Conservation (phyloP, 1,284 basidiomycete species). For the Rhodotorula sp. region DNA sequence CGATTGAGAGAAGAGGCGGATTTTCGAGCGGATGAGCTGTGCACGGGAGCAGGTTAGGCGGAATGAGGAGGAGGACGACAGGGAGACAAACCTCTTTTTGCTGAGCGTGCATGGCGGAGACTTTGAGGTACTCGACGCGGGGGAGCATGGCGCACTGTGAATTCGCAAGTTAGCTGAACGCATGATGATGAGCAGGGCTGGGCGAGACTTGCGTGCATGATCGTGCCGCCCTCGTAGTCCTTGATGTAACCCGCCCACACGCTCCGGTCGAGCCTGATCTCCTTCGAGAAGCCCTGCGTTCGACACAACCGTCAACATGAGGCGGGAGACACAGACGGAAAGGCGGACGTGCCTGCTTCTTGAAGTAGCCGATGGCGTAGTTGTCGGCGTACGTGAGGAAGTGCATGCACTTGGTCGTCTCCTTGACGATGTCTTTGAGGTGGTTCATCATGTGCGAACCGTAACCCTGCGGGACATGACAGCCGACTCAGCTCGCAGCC, state of each 20-base stretch:
- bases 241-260: slow-evolving; percentile 99
- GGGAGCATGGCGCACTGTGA: slow-evolving; percentile 81
- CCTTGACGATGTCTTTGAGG: slow-evolving; percentile 88
- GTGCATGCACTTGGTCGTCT: slow-evolving; percentile 78
- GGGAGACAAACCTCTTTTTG: slow-evolving; percentile 68
- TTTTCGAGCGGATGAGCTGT: slow-evolving; percentile 77
- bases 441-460: slow-evolving; percentile 99
- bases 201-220: slow-evolving; percentile 70
- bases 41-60: neutral
- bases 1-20: slow-evolving; percentile 79
- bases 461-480: slow-evolving; percentile 71
- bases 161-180: neutral
- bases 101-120: slow-evolving; percentile 69
- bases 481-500: neutral
- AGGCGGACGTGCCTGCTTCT: slow-evolving; percentile 65
- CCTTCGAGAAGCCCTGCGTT: slow-evolving; percentile 82
- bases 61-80: neutral
- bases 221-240: slow-evolving; percentile 99
- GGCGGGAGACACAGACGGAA: neutral
- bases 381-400: slow-evolving; percentile 99
- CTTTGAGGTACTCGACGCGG: slow-evolving; percentile 85
- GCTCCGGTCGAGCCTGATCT: slow-evolving; percentile 84
- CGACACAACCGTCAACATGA: neutral
- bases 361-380: slow-evolving; percentile 93
- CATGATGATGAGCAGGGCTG: neutral